These are phyloP conservation scores for Allomyces arbusculus DNA, from an alignment of 192 early-diverging fungal species.

Conservation along the genomic window DNA sequence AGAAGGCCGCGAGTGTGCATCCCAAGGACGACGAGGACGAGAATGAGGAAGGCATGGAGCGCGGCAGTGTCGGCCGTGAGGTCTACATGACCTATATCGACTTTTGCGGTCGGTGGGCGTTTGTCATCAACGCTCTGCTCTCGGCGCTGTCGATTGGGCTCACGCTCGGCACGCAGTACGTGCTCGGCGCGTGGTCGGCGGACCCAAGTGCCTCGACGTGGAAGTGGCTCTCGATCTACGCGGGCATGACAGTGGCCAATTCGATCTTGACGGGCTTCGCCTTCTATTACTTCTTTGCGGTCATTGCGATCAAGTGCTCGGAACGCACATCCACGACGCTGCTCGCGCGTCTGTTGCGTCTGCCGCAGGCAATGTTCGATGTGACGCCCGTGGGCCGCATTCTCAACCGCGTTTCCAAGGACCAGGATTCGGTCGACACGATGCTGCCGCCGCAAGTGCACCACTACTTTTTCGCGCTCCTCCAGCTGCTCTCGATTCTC, in stretches of 20 bases:
- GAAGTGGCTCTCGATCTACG: not conserved
- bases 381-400: conserved; percentile 61
- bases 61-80: not conserved
- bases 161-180: not conserved
- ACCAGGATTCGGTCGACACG: conserved; percentile 62
- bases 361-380: not conserved
- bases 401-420: conserved; percentile 75
- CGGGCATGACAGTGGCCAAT: not conserved
- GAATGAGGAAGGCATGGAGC: not conserved
- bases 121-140: not conserved
- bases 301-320: not conserved
- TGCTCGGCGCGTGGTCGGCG: not conserved
- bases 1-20: too few species aligned
- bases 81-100: not conserved
- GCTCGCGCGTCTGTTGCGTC: not conserved
- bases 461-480: not conserved
- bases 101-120: not conserved
- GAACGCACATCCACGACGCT: not conserved
- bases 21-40: not conserved
- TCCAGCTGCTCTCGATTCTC: not conserved
- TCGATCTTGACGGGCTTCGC: not conserved
- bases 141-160: not conserved
- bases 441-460: conserved; percentile 19
- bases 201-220: not conserved
- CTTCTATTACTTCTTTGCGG: not conserved